Evolutionary conservation across 305 asterid genomes (phyloP).

Genomic region (Fraxinus dipetala): DNA sequence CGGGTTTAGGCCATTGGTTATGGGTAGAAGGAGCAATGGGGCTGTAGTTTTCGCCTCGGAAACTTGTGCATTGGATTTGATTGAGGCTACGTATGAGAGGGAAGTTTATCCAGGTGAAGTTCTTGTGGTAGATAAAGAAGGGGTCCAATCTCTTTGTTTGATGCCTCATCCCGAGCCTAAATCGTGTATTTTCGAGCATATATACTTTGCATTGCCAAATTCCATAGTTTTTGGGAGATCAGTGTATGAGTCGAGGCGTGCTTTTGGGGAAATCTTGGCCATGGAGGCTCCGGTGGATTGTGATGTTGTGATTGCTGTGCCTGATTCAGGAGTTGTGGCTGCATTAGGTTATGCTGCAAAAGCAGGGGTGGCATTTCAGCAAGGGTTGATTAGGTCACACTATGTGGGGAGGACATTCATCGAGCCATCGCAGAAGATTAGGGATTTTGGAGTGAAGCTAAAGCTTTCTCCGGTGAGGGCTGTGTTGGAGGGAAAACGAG

Average conservation of each 20-base stretch:
- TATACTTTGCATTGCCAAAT: constrained; percentile 53
- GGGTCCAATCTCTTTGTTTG: constrained; percentile 56
- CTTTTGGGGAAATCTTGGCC: constrained; percentile 53
- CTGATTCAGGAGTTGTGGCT: constrained; percentile 67
- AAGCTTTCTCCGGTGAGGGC: constrained; percentile 84
- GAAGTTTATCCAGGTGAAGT: constrained; percentile 58
- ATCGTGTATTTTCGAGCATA: constrained; percentile 65
- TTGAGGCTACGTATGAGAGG: constrained; percentile 76
- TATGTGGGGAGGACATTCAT: constrained; percentile 88
- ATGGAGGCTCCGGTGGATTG: constrained; percentile 57
- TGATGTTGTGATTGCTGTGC: constrained; percentile 67
- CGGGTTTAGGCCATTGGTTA: constrained; percentile 85
- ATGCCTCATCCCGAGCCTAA: constrained; percentile 51
- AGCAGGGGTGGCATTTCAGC: constrained; percentile 28
- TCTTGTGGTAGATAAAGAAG: constrained; percentile 72
- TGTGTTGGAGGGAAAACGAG: constrained; percentile 93
- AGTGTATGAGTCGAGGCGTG: constrained; percentile 47
- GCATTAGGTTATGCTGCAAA: constrained; percentile 61
- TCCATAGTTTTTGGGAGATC: constrained; percentile 55
- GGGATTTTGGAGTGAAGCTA: constrained; percentile 65
- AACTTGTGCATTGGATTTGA: constrained; percentile 81
- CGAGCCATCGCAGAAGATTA: constrained; percentile 38
- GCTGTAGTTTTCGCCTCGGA: constrained; percentile 85
- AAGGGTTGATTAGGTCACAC: constrained; percentile 69
- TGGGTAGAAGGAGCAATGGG: constrained; percentile 85